phyloP scores from a whole-genome alignment of 371 early-diverging fungal species.

The Mortierella sp. region DNA sequence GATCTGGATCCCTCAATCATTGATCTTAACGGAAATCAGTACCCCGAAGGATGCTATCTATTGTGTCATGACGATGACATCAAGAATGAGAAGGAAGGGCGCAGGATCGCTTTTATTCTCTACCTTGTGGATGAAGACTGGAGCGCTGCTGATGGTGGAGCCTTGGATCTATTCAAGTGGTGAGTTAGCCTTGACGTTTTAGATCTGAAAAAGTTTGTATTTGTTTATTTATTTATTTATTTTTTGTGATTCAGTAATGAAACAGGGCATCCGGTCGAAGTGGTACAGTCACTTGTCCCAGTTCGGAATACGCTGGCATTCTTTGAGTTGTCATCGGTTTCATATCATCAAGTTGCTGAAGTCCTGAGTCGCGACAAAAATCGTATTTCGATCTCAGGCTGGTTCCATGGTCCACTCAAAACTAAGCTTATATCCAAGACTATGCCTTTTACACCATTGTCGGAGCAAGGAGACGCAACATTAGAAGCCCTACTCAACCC shows the following conservation, averaged over 20 bases:
- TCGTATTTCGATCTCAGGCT: slow-evolving; percentile 75
- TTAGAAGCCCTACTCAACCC: slow-evolving; percentile 58
- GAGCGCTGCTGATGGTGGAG: slow-evolving; percentile 70
- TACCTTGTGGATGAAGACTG: slow-evolving; percentile 78
- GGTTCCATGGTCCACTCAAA: slow-evolving; percentile 72
- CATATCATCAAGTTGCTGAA: slow-evolving; percentile 76
- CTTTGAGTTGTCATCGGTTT: slow-evolving; percentile 70
- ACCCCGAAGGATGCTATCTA: slow-evolving; percentile 67
- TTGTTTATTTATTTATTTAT: background rate
- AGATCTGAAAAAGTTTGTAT: background rate
- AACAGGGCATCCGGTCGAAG: slow-evolving; percentile 58
- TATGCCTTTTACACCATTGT: slow-evolving; percentile 21
- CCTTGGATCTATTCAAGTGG: slow-evolving; percentile 68
- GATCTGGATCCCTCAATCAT: slow-evolving; percentile 61
- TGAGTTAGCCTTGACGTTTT: slow-evolving; percentile 8
- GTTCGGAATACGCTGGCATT: slow-evolving; percentile 71
- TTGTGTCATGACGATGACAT: slow-evolving; percentile 82
- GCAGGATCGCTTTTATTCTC: slow-evolving; percentile 77
- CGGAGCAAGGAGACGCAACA: slow-evolving; percentile 2
- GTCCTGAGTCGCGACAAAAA: slow-evolving; percentile 59
- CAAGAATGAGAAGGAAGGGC: slow-evolving; percentile 66
- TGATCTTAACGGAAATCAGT: slow-evolving; percentile 75
- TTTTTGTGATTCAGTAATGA: slow-evolving; percentile 30
- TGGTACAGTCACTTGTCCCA: slow-evolving; percentile 63
- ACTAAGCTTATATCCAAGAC: slow-evolving; percentile 48